Evolutionary conservation across 2,329 filamentous ascomycete genomes (phyloP).

Genomic region (Paecilomyces variotii): DNA sequence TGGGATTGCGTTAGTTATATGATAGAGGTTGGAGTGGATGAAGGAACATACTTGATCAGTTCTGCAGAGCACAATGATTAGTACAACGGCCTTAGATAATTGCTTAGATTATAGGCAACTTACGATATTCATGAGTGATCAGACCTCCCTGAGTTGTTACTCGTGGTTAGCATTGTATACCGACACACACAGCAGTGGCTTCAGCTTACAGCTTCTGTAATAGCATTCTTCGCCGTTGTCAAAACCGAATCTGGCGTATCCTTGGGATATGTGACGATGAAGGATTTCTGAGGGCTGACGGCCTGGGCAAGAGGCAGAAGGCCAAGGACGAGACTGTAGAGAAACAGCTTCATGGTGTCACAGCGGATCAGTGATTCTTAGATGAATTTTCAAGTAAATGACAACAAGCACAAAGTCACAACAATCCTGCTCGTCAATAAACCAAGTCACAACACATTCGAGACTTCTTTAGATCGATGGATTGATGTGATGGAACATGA

Average conservation of each 20-base stretch:
- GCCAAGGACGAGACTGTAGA: slow-evolving; percentile 51
- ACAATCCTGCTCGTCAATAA: neutral
- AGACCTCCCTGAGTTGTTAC: slow-evolving; percentile 48
- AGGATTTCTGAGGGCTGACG: slow-evolving; percentile 52
- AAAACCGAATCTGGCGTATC: slow-evolving; percentile 61
- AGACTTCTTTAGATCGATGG: neutral
- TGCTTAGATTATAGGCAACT: slow-evolving; percentile 23
- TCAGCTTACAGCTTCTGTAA: slow-evolving; percentile 52
- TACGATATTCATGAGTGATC: slow-evolving; percentile 77
- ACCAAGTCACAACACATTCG: neutral
- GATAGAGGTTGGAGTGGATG: neutral
- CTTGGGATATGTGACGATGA: slow-evolving; percentile 71
- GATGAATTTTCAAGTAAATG: neutral
- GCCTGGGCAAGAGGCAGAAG: slow-evolving; percentile 57
- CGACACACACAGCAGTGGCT: neutral
- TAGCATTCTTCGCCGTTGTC: slow-evolving; percentile 61
- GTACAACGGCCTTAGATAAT: neutral
- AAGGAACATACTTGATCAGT: slow-evolving; percentile 31
- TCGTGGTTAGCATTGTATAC: neutral
- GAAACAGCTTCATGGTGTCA: slow-evolving; percentile 56
- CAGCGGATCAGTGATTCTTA: neutral
- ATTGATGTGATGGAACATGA: neutral
- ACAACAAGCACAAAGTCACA: neutral
- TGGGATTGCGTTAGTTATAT: slow-evolving; percentile 7
- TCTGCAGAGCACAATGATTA: slow-evolving; percentile 15